These are phyloP conservation scores for Dalbergia oliveri DNA, from an alignment of 306 rosid genomes.

Conservation along the genomic window DNA sequence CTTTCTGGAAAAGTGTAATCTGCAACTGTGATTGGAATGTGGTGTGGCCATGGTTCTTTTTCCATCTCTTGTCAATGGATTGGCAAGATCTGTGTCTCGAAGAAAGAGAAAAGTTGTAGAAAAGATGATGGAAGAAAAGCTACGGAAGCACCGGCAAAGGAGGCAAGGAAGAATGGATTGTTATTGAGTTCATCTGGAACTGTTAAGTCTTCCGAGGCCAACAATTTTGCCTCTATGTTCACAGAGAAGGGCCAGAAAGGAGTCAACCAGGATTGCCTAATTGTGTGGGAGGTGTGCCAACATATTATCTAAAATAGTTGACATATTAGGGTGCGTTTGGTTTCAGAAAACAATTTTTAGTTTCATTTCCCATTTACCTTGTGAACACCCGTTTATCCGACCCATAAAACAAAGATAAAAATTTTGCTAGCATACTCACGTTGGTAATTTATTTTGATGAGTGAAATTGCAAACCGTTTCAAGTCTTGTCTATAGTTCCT, in stretches of 20 bases:
- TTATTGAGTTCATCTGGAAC: conserved; percentile 69
- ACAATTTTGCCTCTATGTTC: conserved; percentile 62
- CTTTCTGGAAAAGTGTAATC: conserved; percentile 19
- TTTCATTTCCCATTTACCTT: too few species aligned
- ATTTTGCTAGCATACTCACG: too few species aligned
- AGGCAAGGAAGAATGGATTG: conserved; percentile 74
- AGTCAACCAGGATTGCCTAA: conserved; percentile 74
- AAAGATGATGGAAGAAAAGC: conserved; percentile 56
- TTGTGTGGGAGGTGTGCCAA: conserved; percentile 80
- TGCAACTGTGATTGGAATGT: conserved; percentile 21
- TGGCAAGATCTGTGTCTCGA: conserved; percentile 61
- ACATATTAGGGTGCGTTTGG: too few species aligned
- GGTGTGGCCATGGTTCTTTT: conserved; percentile 65
- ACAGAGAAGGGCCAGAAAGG: conserved; percentile 85
- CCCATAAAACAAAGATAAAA: too few species aligned
- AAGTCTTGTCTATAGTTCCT: too few species aligned
- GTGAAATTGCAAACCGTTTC: too few species aligned
- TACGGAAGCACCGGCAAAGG: conserved; percentile 73
- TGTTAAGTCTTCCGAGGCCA: conserved; percentile 60
- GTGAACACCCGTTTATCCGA: too few species aligned
- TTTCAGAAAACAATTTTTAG: too few species aligned
- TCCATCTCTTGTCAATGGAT: conserved; percentile 66
- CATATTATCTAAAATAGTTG: background rate
- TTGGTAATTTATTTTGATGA: too few species aligned
- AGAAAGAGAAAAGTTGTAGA: conserved; percentile 53